These are phyloP conservation scores for Chrysosporium keratinophilum DNA, from an alignment of 2,329 filamentous ascomycete genomes.

Conservation along the genomic window DNA sequence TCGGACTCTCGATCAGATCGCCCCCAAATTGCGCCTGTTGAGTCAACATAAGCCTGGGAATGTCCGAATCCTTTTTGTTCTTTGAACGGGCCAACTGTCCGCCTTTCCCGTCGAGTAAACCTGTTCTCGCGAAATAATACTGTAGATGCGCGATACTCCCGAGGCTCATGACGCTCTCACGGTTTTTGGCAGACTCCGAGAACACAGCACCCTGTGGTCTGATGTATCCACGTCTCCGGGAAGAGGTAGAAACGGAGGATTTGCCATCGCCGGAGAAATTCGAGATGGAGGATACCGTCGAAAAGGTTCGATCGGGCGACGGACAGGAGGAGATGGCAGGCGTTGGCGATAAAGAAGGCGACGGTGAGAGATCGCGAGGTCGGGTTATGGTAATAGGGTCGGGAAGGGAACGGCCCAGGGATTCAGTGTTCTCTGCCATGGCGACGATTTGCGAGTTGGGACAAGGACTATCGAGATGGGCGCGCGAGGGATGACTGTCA, in stretches of 20 bases:
- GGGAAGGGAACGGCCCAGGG: neutral
- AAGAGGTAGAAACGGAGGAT: conserved; percentile 35
- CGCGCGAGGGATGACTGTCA: neutral
- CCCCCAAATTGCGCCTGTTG: conserved; percentile 32
- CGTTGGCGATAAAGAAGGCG: conserved; percentile 34
- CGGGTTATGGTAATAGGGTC: conserved; percentile 14
- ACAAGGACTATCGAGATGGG: neutral
- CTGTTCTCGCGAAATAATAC: conserved; percentile 95
- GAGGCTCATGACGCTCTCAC: conserved; percentile 91
- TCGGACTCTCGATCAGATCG: conserved; percentile 44
- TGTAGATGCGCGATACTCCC: conserved; percentile 96
- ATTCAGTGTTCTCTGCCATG: conserved; percentile 7
- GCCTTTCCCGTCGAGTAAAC: conserved; percentile 84
- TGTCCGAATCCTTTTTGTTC: conserved; percentile 39
- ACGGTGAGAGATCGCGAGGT: conserved; percentile 30
- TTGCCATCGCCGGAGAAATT: conserved; percentile 37
- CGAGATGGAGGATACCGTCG: conserved; percentile 37
- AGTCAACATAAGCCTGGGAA: conserved; percentile 33
- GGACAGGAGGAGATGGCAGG: conserved; percentile 37
- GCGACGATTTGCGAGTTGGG: neutral
- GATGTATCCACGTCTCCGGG: conserved; percentile 68
- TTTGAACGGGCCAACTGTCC: conserved; percentile 69
- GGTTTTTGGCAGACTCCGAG: conserved; percentile 74
- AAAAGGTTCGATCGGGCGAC: conserved; percentile 38
- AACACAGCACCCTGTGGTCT: conserved; percentile 80